These are phyloP conservation scores for Mycena sanguinolenta DNA, from an alignment of 768 basidiomycete genomes.

Conservation along the genomic window DNA sequence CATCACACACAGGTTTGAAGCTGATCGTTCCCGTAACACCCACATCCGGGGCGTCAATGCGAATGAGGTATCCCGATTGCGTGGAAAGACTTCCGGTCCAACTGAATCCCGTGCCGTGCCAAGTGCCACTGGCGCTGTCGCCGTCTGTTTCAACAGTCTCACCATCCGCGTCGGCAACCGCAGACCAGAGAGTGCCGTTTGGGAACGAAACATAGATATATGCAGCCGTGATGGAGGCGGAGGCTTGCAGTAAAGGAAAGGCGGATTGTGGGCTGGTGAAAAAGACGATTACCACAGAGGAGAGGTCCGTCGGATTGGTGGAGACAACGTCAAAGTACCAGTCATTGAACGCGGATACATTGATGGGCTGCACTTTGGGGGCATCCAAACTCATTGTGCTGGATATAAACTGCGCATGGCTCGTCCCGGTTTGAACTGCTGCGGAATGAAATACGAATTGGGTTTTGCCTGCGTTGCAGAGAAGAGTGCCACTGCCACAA, in stretches of 20 bases:
- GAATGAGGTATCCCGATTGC: constrained; percentile 15
- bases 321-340: constrained; percentile 41
- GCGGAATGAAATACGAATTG: constrained; percentile 2
- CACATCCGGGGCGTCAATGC: constrained; percentile 25
- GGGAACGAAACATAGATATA: constrained; percentile 11
- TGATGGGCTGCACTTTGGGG: constrained; percentile 34
- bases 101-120: constrained; percentile 32
- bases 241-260: neutral
- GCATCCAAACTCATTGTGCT: constrained; percentile 18
- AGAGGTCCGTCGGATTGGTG: constrained; percentile 6
- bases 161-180: neutral
- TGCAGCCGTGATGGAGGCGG: neutral
- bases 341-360: constrained; percentile 35
- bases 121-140: constrained; percentile 30
- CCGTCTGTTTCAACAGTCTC: constrained; percentile 28
- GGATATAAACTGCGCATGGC: constrained; percentile 15
- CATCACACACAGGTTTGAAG: constrained; percentile 13
- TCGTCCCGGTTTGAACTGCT: neutral
- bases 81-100: constrained; percentile 23
- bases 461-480: too few relatives aligned
- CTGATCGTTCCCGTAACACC: constrained; percentile 29
- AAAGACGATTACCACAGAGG: constrained; percentile 32
- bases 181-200: constrained; percentile 19
- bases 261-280: constrained; percentile 19
- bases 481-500: too few relatives aligned